A percentile compares a stretch with the other conserved stretches of the same genome.
phyloP scores from a whole-genome alignment of 805 yeast genomes.

The Pichia thaimueangensis region DNA sequence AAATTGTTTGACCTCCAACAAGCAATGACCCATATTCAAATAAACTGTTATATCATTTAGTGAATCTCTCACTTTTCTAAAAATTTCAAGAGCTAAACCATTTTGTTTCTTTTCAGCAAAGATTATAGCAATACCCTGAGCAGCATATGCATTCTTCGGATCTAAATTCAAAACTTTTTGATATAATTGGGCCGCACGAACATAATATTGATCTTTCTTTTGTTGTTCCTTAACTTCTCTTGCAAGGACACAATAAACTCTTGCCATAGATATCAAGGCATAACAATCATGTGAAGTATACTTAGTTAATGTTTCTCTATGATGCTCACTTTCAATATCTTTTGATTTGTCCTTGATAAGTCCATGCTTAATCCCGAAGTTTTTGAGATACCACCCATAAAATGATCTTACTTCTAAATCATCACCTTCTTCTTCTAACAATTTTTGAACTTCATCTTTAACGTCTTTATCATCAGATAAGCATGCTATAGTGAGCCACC shows the following conservation, averaged over 20 bases:
- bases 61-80: conserved; percentile 86
- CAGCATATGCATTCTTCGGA: conserved; percentile 85
- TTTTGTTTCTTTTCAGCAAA: conserved; percentile 79
- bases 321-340: conserved; percentile 68
- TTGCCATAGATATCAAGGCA: conserved; percentile 85
- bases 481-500: conserved; percentile 58
- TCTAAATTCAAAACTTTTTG: conserved; percentile 84
- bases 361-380: conserved; percentile 47
- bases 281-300: conserved; percentile 84
- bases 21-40: conserved; percentile 83
- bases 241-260: conserved; percentile 76
- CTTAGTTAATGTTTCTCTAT: conserved; percentile 76
- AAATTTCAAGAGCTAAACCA: conserved; percentile 74
- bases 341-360: conserved; percentile 38
- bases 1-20: conserved; percentile 74
- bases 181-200: conserved; percentile 87
- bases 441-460: conserved; percentile 45
- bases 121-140: conserved; percentile 93
- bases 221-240: conserved; percentile 59
- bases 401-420: conserved; percentile 83
- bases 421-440: conserved; percentile 49
- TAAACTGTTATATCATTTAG: conserved; percentile 77
- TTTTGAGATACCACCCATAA: conserved; percentile 81
- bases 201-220: conserved; percentile 65
- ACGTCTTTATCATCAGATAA: conserved; percentile 44